Percentiles rank a stretch among this genome's conserved stretches.
These are phyloP conservation scores for Coelastrella sp. DNA, from an alignment of 139 green algal genomes.

Conservation along the genomic window DNA sequence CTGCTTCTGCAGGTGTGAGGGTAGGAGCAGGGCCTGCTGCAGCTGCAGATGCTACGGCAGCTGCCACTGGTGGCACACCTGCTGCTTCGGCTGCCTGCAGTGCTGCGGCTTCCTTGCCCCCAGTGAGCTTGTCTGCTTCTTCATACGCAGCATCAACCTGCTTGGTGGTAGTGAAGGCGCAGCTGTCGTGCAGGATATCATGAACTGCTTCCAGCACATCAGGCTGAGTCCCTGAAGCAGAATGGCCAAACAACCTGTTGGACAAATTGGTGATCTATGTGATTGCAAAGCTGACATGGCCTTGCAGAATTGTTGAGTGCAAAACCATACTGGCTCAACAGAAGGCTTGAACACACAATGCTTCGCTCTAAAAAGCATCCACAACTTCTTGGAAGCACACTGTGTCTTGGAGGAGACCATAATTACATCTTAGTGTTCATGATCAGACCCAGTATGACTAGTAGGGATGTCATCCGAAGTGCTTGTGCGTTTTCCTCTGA, in stretches of 20 bases:
- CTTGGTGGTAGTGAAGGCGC: slow-evolving; percentile 23
- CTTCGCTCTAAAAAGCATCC: too few species aligned
- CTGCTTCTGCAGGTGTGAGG: slow-evolving; percentile 18
- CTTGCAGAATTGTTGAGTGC: background rate
- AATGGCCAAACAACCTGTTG: background rate
- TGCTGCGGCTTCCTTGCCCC: slow-evolving; percentile 41
- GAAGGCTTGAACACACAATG: background rate
- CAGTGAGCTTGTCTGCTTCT: slow-evolving; percentile 41
- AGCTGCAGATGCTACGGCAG: slow-evolving; percentile 22
- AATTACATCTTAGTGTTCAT: too few species aligned
- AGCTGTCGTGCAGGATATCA: slow-evolving; percentile 38
- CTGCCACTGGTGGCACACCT: background rate
- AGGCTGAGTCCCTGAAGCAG: background rate
- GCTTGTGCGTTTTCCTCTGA: too few species aligned
- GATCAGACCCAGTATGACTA: too few species aligned
- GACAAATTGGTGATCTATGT: background rate
- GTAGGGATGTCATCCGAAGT: too few species aligned
- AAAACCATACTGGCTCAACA: background rate
- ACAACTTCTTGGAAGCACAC: too few species aligned
- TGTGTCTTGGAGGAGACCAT: too few species aligned
- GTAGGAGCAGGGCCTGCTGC: background rate
- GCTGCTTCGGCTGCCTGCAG: slow-evolving; percentile 38
- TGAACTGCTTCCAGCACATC: slow-evolving; percentile 38
- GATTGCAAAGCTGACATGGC: background rate
- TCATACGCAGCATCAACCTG: slow-evolving; percentile 42